Conservation (phyloP, 345 rosid species). For the Eucalyptus shirleyi region DNA sequence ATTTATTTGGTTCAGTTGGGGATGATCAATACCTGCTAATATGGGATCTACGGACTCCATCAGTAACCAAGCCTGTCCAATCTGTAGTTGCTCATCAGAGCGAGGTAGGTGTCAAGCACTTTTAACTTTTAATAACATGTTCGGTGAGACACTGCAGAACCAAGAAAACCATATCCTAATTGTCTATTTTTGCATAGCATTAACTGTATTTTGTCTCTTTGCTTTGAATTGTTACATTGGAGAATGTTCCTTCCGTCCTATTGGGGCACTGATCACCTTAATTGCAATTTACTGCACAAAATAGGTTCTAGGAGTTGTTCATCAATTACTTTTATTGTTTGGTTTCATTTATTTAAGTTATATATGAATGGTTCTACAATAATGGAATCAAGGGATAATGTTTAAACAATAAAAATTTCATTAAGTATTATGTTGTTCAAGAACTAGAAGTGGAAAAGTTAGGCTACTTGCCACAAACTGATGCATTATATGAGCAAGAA, state of each 20-base stretch:
- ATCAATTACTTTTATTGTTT: background rate
- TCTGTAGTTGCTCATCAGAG: slow-evolving; percentile 94
- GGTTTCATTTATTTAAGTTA: background rate
- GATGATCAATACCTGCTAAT: slow-evolving; percentile 88
- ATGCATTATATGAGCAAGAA: background rate
- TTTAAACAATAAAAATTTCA: background rate
- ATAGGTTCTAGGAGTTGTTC: background rate
- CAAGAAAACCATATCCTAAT: background rate
- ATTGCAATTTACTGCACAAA: background rate
- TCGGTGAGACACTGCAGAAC: background rate
- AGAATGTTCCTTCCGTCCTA: background rate
- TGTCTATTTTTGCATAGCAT: background rate
- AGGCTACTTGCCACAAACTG: background rate
- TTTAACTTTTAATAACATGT: background rate
- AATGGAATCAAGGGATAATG: background rate
- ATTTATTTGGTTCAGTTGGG: slow-evolving; percentile 97
- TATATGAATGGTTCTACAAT: background rate
- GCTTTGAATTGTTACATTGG: background rate
- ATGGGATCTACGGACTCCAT: slow-evolving; percentile 86
- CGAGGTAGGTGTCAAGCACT: slow-evolving; percentile 41
- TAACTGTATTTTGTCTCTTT: background rate
- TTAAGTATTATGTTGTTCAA: background rate
- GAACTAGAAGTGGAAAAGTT: background rate
- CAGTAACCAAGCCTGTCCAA: slow-evolving; percentile 64
- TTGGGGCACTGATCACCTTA: background rate